Percentiles rank a stretch among this genome's conserved stretches.
These are phyloP conservation scores for Castanea mollissima DNA, from an alignment of 306 rosid genomes.

Conservation along the genomic window DNA sequence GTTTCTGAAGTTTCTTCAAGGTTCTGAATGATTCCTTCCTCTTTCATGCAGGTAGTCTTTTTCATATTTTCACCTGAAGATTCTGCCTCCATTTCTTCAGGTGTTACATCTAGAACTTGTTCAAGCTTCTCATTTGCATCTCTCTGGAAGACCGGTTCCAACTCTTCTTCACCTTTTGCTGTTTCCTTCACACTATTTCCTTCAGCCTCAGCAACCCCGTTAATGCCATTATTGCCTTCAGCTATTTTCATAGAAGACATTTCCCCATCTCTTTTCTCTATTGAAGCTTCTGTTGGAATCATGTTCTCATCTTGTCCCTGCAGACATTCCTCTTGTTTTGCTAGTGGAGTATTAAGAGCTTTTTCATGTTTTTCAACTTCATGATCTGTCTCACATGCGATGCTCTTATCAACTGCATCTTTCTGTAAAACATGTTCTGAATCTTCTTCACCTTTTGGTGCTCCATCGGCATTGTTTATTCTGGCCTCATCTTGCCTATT, in stretches of 20 bases:
- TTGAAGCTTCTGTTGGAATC: constrained; percentile 13
- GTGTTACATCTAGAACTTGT: not conserved
- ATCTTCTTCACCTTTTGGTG: constrained; percentile 9
- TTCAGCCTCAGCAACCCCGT: not conserved
- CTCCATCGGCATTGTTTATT: not conserved
- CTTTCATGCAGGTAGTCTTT: not conserved
- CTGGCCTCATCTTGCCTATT: not conserved
- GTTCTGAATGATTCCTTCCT: constrained; percentile 17
- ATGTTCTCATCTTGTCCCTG: constrained; percentile 2
- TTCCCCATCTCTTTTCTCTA: constrained; percentile 13
- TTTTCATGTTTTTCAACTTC: constrained; percentile 15
- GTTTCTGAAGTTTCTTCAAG: constrained; percentile 9
- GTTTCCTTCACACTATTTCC: not conserved
- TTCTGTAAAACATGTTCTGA: not conserved
- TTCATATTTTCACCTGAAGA: constrained; percentile 7
- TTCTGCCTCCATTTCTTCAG: constrained; percentile 16
- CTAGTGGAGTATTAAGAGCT: not conserved
- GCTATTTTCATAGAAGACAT: not conserved
- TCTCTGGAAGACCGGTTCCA: constrained; percentile 1
- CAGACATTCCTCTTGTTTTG: constrained; percentile 14
- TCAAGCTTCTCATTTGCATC: constrained; percentile 22
- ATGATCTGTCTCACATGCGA: constrained; percentile 8
- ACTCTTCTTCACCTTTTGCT: constrained; percentile 7
- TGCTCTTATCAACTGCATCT: constrained; percentile 21
- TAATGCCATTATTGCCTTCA: constrained; percentile 6